Percentiles rank a stretch among this genome's conserved stretches.
These are phyloP conservation scores for Globisporangium emineosum DNA, from an alignment of 352 stramenopile species.

Conservation along the genomic window DNA sequence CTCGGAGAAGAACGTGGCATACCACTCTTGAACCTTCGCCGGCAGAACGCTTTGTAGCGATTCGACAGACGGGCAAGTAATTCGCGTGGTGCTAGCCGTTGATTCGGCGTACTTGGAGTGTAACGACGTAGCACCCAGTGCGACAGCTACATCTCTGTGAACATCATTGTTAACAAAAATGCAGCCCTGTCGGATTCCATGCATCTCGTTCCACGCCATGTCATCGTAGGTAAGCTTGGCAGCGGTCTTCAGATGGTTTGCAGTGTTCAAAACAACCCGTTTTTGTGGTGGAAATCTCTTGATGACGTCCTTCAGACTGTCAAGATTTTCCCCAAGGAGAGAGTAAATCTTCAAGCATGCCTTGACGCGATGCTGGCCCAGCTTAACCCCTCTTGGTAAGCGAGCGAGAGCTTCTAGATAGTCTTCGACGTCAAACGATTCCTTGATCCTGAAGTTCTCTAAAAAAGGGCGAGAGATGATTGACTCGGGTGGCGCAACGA, in stretches of 20 bases:
- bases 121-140: conserved; percentile 55
- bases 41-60: conserved; percentile 46
- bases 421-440: conserved; percentile 45
- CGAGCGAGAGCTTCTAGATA: conserved; percentile 52
- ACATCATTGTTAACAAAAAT: conserved; percentile 56
- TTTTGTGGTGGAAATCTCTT: conserved; percentile 30
- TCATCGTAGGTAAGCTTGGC: conserved; percentile 58
- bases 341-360: conserved; percentile 52
- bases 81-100: conserved; percentile 45
- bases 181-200: conserved; percentile 41
- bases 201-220: conserved; percentile 76
- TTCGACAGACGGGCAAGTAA: conserved; percentile 38
- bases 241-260: conserved; percentile 30
- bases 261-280: conserved; percentile 39
- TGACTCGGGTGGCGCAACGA: conserved; percentile 47
- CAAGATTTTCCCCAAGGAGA: conserved; percentile 32
- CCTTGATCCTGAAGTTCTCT: conserved; percentile 49
- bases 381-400: conserved; percentile 26
- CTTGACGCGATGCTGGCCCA: conserved; percentile 26
- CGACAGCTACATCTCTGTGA: conserved; percentile 35
- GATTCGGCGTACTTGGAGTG: conserved; percentile 64
- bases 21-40: conserved; percentile 29
- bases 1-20: conserved; percentile 48
- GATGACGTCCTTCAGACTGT: conserved; percentile 23
- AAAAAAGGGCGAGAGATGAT: conserved; percentile 60